These are phyloP conservation scores for Pseudogymnoascus sp. DNA, from an alignment of 2,329 filamentous ascomycete species.

Conservation along the genomic window DNA sequence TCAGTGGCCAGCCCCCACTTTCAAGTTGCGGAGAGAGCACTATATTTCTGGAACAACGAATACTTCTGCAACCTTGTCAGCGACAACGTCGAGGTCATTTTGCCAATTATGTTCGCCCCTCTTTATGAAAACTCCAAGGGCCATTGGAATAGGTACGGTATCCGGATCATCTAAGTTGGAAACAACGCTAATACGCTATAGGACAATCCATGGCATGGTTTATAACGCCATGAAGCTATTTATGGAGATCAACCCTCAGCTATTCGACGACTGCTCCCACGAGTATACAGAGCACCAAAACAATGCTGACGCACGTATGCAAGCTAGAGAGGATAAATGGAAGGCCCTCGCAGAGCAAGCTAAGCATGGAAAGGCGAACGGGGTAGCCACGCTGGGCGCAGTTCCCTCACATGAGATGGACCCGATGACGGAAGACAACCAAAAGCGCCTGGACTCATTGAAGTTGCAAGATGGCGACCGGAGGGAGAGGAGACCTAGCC, in stretches of 20 bases:
- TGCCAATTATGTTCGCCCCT: slow-evolving; percentile 98
- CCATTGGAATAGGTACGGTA: slow-evolving; percentile 87
- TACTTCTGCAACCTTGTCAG: slow-evolving; percentile 99
- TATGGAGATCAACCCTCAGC: slow-evolving; percentile 98
- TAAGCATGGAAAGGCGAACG: slow-evolving; percentile 50
- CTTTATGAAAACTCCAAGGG: slow-evolving; percentile 98
- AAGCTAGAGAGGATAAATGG: slow-evolving; percentile 79
- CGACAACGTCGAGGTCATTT: slow-evolving; percentile 96
- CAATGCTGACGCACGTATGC: slow-evolving; percentile 75
- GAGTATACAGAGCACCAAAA: slow-evolving; percentile 97
- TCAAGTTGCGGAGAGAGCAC: slow-evolving; percentile 90
- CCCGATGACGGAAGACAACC: slow-evolving; percentile 69
- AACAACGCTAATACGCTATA: slow-evolving; percentile 35
- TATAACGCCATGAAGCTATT: slow-evolving; percentile 99
- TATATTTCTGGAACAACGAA: slow-evolving; percentile 99
- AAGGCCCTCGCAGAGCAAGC: slow-evolving; percentile 75
- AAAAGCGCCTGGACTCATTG: slow-evolving; percentile 79
- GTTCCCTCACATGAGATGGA: slow-evolving; percentile 58
- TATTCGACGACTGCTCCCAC: slow-evolving; percentile 97
- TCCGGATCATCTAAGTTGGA: neutral
- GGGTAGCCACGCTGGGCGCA: slow-evolving; percentile 30
- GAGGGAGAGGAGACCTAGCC: slow-evolving; percentile 40
- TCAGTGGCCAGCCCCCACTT: slow-evolving; percentile 98
- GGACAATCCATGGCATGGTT: slow-evolving; percentile 98
- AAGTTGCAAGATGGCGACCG: slow-evolving; percentile 78